Base-by-base conservation (phyloP, 495 filamentous ascomycete species). In the Xylaria acuta region DNA sequence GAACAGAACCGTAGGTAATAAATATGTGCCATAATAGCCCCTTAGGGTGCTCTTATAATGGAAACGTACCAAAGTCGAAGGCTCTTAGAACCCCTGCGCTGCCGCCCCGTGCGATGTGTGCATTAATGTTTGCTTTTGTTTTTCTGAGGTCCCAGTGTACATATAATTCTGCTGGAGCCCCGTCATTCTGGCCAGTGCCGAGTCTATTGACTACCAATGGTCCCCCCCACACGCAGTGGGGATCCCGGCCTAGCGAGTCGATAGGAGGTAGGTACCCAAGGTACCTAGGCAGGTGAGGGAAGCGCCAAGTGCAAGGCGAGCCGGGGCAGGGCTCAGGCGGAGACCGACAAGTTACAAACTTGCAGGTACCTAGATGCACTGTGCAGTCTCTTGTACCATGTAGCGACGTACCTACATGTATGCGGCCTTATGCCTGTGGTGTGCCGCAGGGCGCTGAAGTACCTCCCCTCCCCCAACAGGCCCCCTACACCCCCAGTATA, bases 301-400 rank as follows among this genome's bases (percentile, higher is more conserved):
- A 56, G 49, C 32, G 41, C 47, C 77, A 72, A 70, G 73, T 70
- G 66, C 70, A 70, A 73, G 64, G 65, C 59, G 72, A 69, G 69
- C 43, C 63, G 43, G 72, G 63, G 51, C 49, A 69, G 71, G 60
- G 67, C 65, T 65, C 72, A 72, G 73, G 65, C 69, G 76, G 75
- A 72, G 71, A 73, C 72, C 66, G 66, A 78, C 68, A 65, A 72
- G 74, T 70, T 75, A 76, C 76, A 78, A 73, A 66, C 69, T 58
- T 32, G 43, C 56, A 76, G 75, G 77, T 78, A 76, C 76, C 72
- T 68, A 49, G 56, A 34, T 58, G 70, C 70, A 72, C 70, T 72
- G 70, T 72, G 70, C 70, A 47, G 43, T 20, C 47, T 32, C 45
- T 34, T 51, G 64, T 64, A 62, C 36, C 32, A 64, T 49, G 67